Percentiles rank a stretch among this genome's conserved stretches.
Evolutionary conservation across 2,329 filamentous ascomycete species (phyloP).

Genomic region (Emydomyces testavorans): DNA sequence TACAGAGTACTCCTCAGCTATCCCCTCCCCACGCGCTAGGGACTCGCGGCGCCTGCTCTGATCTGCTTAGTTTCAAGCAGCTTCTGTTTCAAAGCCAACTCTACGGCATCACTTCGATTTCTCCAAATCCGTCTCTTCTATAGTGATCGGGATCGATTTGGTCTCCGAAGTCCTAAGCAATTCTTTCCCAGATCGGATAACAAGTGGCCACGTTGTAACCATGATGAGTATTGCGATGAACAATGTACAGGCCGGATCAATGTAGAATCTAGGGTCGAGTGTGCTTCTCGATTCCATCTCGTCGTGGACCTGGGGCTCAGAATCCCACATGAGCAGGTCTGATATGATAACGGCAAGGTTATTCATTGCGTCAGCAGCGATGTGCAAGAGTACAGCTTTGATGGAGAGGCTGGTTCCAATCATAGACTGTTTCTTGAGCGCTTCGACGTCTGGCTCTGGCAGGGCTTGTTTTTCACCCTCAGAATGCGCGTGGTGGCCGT

Average conservation of each 20-base stretch:
- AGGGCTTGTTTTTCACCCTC: background rate
- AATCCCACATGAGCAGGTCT: conserved; percentile 54
- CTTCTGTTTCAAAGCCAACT: background rate
- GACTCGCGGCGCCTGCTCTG: too few relatives aligned
- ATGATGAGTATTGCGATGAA: conserved; percentile 16
- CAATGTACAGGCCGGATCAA: conserved; percentile 16
- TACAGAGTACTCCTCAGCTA: too few relatives aligned
- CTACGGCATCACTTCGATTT: background rate
- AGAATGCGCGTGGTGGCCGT: background rate
- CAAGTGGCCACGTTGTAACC: conserved; percentile 11
- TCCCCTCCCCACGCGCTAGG: too few relatives aligned
- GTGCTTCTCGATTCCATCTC: background rate
- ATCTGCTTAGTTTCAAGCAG: too few relatives aligned
- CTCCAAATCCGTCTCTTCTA: background rate
- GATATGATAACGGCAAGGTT: conserved; percentile 64
- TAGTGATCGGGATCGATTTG: background rate
- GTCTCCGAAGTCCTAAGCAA: conserved; percentile 2
- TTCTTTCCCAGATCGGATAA: conserved; percentile 12
- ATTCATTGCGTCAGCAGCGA: conserved; percentile 62
- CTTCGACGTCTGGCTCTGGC: background rate
- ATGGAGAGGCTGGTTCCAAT: conserved; percentile 12
- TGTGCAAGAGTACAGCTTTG: conserved; percentile 50
- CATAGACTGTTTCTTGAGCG: background rate
- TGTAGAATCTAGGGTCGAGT: conserved; percentile 15
- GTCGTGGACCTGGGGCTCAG: conserved; percentile 1